Evolutionary conservation across 192 early-diverging fungal species (phyloP).

Genomic region (Backusella mclennaniae): DNA sequence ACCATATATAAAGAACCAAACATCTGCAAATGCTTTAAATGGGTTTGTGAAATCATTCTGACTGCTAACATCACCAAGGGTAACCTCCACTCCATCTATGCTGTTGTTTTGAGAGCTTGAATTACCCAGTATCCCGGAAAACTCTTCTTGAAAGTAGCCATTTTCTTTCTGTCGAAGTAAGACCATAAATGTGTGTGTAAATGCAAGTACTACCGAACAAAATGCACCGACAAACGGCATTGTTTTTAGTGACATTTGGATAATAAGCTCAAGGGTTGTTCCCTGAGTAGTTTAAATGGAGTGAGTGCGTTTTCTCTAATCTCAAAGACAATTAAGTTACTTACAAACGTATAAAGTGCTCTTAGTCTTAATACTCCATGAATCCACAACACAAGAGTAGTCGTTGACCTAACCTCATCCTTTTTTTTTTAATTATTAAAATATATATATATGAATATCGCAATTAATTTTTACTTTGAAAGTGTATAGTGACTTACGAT

Average conservation of each 20-base stretch:
- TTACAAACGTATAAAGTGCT: constrained; percentile 2
- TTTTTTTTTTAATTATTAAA: background rate
- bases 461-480: too few relatives aligned
- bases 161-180: background rate
- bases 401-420: background rate
- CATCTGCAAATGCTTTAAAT: background rate
- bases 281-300: background rate
- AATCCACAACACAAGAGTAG: constrained; percentile 1
- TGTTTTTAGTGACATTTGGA: constrained; percentile 1
- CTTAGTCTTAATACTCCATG: constrained; percentile 11
- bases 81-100: background rate
- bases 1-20: constrained; percentile 8
- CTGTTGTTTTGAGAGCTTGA: background rate
- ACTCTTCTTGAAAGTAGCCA: background rate
- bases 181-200: constrained; percentile 5
- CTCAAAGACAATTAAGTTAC: background rate
- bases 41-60: background rate
- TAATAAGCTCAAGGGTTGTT: constrained; percentile 2
- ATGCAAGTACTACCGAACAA: background rate
- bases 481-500: background rate
- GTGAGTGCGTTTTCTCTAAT: too few relatives aligned
- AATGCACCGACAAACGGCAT: background rate
- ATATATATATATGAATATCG: too few relatives aligned
- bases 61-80: background rate
- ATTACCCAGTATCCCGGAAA: background rate